Percentiles rank a stretch among this genome's conserved stretches.
Evolutionary conservation across 257 asterid species (phyloP).

Genomic region (Datura wrightii): DNA sequence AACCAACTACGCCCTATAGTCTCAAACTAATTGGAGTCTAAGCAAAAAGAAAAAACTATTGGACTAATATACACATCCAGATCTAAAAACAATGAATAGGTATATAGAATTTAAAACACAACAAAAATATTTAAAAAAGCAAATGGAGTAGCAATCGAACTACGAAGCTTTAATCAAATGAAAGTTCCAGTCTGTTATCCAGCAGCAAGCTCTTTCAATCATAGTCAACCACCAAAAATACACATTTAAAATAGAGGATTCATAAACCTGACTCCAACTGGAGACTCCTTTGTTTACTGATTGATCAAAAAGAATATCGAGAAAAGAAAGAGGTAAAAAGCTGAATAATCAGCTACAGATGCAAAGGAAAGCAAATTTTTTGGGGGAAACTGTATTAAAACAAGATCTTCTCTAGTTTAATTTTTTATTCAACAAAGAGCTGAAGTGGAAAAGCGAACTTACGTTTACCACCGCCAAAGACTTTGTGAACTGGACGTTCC

Average conservation of each 20-base stretch:
- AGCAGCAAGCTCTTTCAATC: neutral
- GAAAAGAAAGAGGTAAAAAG: neutral
- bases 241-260: neutral
- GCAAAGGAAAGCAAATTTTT: neutral
- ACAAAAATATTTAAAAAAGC: neutral
- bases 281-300: neutral
- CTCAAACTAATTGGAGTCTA: neutral
- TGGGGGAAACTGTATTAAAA: neutral
- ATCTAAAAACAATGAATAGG: neutral
- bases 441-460: conserved; percentile 6
- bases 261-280: neutral
- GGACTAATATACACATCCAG: conserved; percentile 3
- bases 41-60: neutral
- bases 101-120: neutral
- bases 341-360: neutral
- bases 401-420: neutral
- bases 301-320: neutral
- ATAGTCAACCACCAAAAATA: neutral
- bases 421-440: neutral
- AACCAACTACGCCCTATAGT: neutral
- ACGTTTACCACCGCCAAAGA: conserved; percentile 90
- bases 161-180: neutral
- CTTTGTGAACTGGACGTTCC: conserved; percentile 70
- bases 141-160: neutral
- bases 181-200: neutral